Evolutionary conservation across 2,329 filamentous ascomycete genomes (phyloP).

Genomic region (Emydomyces testavorans): DNA sequence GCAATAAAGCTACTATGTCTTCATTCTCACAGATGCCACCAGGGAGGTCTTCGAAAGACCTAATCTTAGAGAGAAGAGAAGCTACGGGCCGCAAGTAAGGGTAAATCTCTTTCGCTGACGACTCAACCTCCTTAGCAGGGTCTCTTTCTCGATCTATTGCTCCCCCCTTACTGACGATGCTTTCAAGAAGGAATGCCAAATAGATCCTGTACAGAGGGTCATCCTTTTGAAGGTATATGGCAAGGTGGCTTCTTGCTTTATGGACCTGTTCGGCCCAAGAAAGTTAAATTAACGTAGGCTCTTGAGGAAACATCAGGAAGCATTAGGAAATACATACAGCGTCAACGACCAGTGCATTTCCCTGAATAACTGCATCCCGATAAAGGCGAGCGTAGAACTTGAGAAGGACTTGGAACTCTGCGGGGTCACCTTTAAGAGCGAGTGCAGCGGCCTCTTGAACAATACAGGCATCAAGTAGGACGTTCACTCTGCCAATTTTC

Average conservation of each 20-base stretch:
- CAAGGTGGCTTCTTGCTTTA: conserved; percentile 69
- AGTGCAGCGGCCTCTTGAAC: conserved; percentile 70
- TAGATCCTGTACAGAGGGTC: conserved; percentile 75
- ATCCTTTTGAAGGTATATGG: conserved; percentile 52
- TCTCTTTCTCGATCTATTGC: conserved; percentile 61
- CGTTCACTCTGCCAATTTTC: conserved; percentile 77
- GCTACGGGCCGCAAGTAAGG: conserved; percentile 83
- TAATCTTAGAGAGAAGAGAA: conserved; percentile 54
- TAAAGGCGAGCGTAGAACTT: conserved; percentile 70
- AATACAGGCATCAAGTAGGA: conserved; percentile 70
- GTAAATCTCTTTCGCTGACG: conserved; percentile 75
- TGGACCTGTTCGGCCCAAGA: conserved; percentile 43
- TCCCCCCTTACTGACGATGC: conserved; percentile 83
- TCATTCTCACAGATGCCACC: conserved; percentile 36
- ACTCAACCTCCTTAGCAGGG: conserved; percentile 64
- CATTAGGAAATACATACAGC: conserved; percentile 47
- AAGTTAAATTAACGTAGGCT: conserved; percentile 3
- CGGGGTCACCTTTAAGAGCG: conserved; percentile 61
- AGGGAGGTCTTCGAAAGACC: conserved; percentile 19
- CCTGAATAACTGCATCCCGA: conserved; percentile 59
- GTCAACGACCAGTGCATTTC: conserved; percentile 54
- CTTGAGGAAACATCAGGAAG: neutral
- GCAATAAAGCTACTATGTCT: conserved; percentile 62
- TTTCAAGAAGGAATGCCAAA: conserved; percentile 69
- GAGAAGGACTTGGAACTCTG: conserved; percentile 75